phyloP scores from a whole-genome alignment of 2,329 filamentous ascomycete species.

The Triangularia verruculosa region DNA sequence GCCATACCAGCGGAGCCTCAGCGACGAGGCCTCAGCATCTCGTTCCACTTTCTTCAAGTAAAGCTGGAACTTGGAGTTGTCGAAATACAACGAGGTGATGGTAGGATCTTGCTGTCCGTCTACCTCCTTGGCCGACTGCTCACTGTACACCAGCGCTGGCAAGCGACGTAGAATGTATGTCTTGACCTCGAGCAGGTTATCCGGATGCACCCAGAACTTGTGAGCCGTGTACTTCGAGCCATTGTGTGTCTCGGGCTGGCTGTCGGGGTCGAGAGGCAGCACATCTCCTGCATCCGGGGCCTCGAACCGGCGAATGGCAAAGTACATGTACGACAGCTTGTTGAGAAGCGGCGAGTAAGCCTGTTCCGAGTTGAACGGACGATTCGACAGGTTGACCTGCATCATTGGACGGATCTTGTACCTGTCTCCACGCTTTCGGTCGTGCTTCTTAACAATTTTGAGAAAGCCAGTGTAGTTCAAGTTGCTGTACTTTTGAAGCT shows the following conservation, averaged over 20 bases:
- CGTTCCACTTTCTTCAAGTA: constrained; percentile 83
- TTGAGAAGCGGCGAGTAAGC: constrained; percentile 88
- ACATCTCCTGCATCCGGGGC: constrained; percentile 42
- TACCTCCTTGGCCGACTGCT: constrained; percentile 76
- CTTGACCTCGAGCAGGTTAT: constrained; percentile 96
- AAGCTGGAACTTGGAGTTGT: constrained; percentile 79
- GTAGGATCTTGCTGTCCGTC: constrained; percentile 82
- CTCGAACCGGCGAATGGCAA: constrained; percentile 82
- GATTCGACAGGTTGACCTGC: constrained; percentile 80
- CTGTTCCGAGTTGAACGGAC: constrained; percentile 89
- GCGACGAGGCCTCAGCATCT: constrained; percentile 70
- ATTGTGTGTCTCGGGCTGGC: constrained; percentile 55
- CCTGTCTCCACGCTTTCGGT: constrained; percentile 80
- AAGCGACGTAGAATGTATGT: constrained; percentile 88
- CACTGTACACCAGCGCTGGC: constrained; percentile 89
- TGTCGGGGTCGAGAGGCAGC: constrained; percentile 47
- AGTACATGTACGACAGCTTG: constrained; percentile 92
- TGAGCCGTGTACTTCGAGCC: constrained; percentile 77
- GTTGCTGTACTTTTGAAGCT: constrained; percentile 90
- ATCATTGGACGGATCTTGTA: constrained; percentile 91
- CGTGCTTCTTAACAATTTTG: constrained; percentile 99
- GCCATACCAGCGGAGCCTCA: constrained; percentile 90
- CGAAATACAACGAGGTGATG: constrained; percentile 94
- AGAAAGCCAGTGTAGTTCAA: constrained; percentile 98
- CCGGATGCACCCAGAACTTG: constrained; percentile 96